phyloP scores from a whole-genome alignment of 1,284 basidiomycete species.

The Cerrena zonata region DNA sequence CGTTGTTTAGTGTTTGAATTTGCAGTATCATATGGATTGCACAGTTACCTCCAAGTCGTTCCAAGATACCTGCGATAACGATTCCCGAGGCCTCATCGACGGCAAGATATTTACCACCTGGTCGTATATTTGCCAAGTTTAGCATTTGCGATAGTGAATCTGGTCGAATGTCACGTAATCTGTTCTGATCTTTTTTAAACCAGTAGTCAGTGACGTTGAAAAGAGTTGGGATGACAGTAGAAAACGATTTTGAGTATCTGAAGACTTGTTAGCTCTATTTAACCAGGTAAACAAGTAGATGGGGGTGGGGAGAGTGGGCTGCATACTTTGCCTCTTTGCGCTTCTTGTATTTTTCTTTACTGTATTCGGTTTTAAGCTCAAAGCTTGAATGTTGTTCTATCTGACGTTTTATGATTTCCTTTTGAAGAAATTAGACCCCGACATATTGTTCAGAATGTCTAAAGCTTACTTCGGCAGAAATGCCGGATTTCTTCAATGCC shows the following conservation, averaged over 20 bases:
- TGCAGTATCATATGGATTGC: not conserved
- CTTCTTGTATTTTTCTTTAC: constrained; percentile 94
- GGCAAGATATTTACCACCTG: constrained; percentile 82
- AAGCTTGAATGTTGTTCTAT: constrained; percentile 88
- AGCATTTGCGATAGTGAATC: constrained; percentile 89
- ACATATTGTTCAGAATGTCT: too few relatives aligned
- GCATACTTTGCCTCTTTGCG: constrained; percentile 89
- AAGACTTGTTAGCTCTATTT: constrained; percentile 5
- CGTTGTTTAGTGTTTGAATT: not conserved
- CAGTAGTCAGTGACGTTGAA: constrained; percentile 88
- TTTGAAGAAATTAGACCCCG: constrained; percentile 17
- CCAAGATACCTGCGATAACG: constrained; percentile 79
- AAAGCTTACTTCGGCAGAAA: constrained; percentile 68
- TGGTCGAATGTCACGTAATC: constrained; percentile 79
- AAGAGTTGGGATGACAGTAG: constrained; percentile 82
- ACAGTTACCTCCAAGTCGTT: constrained; percentile 72
- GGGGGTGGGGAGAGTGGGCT: not conserved
- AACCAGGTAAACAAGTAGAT: constrained; percentile 2
- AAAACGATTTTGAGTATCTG: constrained; percentile 86
- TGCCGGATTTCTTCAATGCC: constrained; percentile 69
- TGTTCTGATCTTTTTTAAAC: constrained; percentile 75
- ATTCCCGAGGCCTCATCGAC: constrained; percentile 91
- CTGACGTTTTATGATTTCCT: constrained; percentile 91
- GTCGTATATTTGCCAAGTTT: constrained; percentile 76
- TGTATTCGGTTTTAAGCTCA: constrained; percentile 89